phyloP scores from a whole-genome alignment of 2,329 filamentous ascomycete species.

The Cladosporium sp. region DNA sequence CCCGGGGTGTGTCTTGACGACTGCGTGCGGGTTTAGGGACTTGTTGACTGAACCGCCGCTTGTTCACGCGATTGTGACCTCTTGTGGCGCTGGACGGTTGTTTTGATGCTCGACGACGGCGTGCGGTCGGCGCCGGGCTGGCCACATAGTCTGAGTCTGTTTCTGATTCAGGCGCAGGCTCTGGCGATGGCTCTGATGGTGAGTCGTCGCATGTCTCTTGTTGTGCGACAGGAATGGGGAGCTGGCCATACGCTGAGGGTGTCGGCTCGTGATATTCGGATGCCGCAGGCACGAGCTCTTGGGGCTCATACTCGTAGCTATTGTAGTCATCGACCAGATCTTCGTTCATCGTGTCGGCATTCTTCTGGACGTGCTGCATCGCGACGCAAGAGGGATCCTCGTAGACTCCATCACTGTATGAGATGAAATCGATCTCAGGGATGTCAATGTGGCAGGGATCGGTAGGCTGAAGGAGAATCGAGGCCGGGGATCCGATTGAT shows the following conservation, averaged over 20 bases:
- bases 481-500: not conserved
- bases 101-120: not conserved
- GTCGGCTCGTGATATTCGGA: not conserved
- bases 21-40: not conserved
- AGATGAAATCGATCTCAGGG: not conserved
- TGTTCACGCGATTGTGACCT: not conserved
- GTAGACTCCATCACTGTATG: not conserved
- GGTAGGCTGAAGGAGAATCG: not conserved
- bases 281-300: not conserved
- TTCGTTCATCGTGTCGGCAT: not conserved
- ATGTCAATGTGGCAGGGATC: not conserved
- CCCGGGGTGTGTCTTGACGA: not conserved
- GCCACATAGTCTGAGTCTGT: not conserved
- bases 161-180: not conserved
- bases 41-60: not conserved
- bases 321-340: not conserved
- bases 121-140: not conserved
- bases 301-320: not conserved
- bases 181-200: not conserved
- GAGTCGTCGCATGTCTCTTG: not conserved
- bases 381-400: not conserved
- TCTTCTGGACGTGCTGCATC: constrained; percentile 7
- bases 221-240: not conserved
- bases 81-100: not conserved
- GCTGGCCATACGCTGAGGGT: not conserved